These are phyloP conservation scores for Plantago rigida DNA, from an alignment of 305 asterid genomes.

Conservation along the genomic window DNA sequence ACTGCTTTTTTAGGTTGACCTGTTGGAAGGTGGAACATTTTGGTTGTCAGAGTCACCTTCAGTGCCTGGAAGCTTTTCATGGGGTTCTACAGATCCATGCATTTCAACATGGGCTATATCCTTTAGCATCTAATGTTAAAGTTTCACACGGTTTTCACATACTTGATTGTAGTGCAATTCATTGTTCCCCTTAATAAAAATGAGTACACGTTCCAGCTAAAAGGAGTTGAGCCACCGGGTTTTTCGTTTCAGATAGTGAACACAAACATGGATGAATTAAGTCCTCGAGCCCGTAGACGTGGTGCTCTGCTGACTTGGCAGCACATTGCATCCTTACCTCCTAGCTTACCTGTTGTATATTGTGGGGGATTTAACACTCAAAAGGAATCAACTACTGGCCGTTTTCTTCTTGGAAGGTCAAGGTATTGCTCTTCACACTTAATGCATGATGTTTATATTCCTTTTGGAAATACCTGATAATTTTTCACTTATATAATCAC, in stretches of 20 bases:
- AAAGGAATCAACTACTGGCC: conserved; percentile 93
- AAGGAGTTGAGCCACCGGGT: conserved; percentile 92
- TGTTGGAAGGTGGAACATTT: conserved; percentile 92
- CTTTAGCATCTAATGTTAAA: conserved; percentile 32
- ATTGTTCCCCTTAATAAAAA: conserved; percentile 44
- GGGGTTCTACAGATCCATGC: conserved; percentile 87
- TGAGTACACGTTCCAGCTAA: conserved; percentile 95
- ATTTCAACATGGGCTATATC: conserved; percentile 98
- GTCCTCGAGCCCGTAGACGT: conserved; percentile 94
- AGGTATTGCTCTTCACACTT: conserved; percentile 37
- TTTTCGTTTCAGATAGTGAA: conserved; percentile 90
- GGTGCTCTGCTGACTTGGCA: conserved; percentile 98
- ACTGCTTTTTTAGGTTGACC: conserved; percentile 60
- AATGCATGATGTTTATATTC: not conserved
- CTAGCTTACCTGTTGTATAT: conserved; percentile 77
- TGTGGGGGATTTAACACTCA: conserved; percentile 93
- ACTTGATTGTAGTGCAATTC: not conserved
- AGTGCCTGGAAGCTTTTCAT: conserved; percentile 93
- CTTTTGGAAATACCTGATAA: not conserved
- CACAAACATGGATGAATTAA: conserved; percentile 80
- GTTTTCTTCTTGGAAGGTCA: conserved; percentile 96
- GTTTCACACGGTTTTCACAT: conserved; percentile 9
- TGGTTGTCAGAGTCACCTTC: conserved; percentile 98
- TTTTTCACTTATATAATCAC: not conserved
- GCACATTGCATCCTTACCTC: conserved; percentile 96